Evolutionary conservation across 2,329 filamentous ascomycete species (phyloP).

Genomic region (Pseudogymnoascus sp.): DNA sequence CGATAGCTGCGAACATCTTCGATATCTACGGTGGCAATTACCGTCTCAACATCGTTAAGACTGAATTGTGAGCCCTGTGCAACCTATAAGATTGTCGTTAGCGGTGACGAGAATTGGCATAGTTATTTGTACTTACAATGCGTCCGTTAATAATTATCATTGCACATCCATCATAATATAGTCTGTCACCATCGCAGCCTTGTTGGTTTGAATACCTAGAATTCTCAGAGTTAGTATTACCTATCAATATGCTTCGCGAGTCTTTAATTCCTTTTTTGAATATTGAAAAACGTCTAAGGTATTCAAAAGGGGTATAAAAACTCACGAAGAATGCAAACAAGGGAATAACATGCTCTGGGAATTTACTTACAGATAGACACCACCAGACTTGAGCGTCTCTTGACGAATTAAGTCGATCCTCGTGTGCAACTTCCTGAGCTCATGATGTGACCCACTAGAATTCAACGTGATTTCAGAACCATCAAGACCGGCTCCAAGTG

Average conservation of each 20-base stretch:
- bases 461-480: conserved; percentile 71
- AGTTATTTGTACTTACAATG: conserved; percentile 33
- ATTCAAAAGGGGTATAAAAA: neutral
- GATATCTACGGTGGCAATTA: conserved; percentile 60
- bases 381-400: conserved; percentile 56
- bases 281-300: neutral
- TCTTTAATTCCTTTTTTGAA: conserved; percentile 22
- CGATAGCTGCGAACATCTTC: conserved; percentile 64
- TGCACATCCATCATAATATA: conserved; percentile 54
- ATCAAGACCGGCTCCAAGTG: conserved; percentile 55
- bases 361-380: conserved; percentile 41
- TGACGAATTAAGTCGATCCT: conserved; percentile 60
- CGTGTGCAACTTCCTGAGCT: conserved; percentile 59
- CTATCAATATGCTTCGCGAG: conserved; percentile 32
- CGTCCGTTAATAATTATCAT: conserved; percentile 56
- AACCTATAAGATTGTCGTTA: conserved; percentile 30
- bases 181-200: conserved; percentile 53
- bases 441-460: conserved; percentile 61
- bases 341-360: neutral
- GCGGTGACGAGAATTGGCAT: neutral
- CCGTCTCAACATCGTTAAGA: conserved; percentile 58
- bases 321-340: neutral
- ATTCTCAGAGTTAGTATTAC: neutral
- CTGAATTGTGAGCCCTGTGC: conserved; percentile 62
- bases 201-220: conserved; percentile 52